Evolutionary conservation across 805 yeast species (phyloP), one percentile per base, ranked within the genome.

Genomic region (Millerozyma acaciae): DNA sequence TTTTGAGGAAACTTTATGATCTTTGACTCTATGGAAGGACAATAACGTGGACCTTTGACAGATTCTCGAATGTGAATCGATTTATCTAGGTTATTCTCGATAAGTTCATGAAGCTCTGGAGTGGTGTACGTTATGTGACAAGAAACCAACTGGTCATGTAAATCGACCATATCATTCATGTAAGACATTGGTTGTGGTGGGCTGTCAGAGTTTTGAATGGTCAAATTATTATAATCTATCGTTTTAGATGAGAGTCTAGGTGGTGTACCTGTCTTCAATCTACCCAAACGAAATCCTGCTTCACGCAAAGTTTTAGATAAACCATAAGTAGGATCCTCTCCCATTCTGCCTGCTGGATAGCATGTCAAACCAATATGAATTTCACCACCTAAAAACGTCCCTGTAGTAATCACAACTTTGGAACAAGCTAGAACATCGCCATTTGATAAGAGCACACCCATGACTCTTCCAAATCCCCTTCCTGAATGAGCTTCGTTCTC

Each of bases 261-360:
- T 0, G 99, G 99, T 0, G 99, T 93, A 0, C 99, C 99, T 0
- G 99, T 93, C 51, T 93, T 93, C 45, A 93, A 66, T 35, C 99
- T 69, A 0, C 97, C 97, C 33, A 93, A 61, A 39, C 76, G 65
- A 54, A 93, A 90, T 0, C 95, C 95, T 1, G 84, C 81, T 3
- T 76, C 77, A 17, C 65, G 60, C 25, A 93, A 70, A 1, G 97
- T 88, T 28, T 77, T 67, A 21, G 95, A 82, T 16, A 93, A 71
- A 1, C 97, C 97, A 59, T 78, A 84, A 0, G 97, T 85, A 2
- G 97, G 93, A 14, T 70, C 76, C 60, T 93, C 99, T 4, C 95
- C 96, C 17, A 90, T 81, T 43, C 99, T 70, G 0, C 99, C 99
- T 0, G 96, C 85, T 0, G 97, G 96, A 53, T 73, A 78, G 0